Base-by-base conservation (phyloP, 2,329 filamentous ascomycete species). In the Botrytis medusae region DNA sequence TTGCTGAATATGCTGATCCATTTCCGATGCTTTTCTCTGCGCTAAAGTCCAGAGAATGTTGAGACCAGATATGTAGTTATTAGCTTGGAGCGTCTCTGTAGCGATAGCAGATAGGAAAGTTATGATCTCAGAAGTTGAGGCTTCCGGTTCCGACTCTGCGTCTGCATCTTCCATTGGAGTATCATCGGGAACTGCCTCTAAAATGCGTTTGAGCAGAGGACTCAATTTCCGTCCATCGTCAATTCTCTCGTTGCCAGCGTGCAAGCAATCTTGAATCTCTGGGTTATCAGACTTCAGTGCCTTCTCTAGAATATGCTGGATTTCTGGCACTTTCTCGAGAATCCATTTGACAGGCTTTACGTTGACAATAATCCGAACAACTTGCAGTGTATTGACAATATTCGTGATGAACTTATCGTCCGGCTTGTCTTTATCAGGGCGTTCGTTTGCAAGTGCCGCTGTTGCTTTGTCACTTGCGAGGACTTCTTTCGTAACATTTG, bases 31-130 rank as follows among this genome's bases (percentile, higher is more conserved):
- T 79, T 93, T 95, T 74, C 93, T 91, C 78, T 93, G 90, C 8
- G 94, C 94, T 32, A 99, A 84, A 25, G 94, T 96, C 95, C 95
- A 98, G 25, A 99, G 85, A 37, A 97, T 92, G 81, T 97, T 98
- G 81, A 99, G 92, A 62, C 94, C 94, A 20, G 95, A 94, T 29
- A 95, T 89, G 79, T 97, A 94, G 77, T 94, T 94, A 73, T 88
- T 88, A 70, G 91, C 91, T 9, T 93, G 93, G 77, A 99, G 89
- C 16, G 92, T 92, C 82, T 98, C 96, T 0, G 93, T 95, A 1
- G 95, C 94, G 71, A 95, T 90, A n/a, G 90, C 88, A 29, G 93
- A 96, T 54, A 98, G 84, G 80, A 94, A 95, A 1, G 90, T 90
- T 68, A 97, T 90, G 78, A 98, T 94, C 80, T 98, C 95, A 0